A percentile compares a stretch with the other conserved stretches of the same genome.
These are phyloP conservation scores for Heliamphora ciliata DNA, from an alignment of 179 eudicot genomes.

Conservation along the genomic window DNA sequence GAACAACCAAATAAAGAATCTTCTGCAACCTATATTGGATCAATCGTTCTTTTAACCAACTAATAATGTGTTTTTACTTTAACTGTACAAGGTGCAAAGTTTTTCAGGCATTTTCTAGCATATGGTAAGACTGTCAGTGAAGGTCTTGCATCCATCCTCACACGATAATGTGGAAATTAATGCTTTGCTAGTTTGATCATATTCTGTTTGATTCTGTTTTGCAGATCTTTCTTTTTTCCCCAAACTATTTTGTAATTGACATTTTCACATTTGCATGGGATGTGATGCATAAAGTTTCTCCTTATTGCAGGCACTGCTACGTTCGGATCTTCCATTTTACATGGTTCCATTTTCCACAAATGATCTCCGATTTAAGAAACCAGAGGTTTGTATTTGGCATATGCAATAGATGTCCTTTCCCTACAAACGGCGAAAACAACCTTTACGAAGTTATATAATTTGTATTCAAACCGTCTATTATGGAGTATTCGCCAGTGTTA, in stretches of 20 bases:
- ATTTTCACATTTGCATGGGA: background rate
- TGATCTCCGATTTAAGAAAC: constrained; percentile 55
- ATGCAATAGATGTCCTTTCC: background rate
- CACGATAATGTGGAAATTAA: background rate
- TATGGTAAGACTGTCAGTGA: background rate
- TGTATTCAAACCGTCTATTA: background rate
- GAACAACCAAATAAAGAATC: background rate
- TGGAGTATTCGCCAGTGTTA: background rate
- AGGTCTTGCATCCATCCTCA: background rate
- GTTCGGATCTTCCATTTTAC: constrained; percentile 82
- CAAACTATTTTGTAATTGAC: background rate
- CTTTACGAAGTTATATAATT: background rate
- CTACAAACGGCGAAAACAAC: background rate
- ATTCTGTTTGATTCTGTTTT: background rate
- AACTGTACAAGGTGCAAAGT: background rate
- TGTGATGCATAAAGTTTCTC: background rate
- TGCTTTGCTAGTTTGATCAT: background rate
- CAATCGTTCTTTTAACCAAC: background rate
- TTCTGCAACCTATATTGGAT: background rate
- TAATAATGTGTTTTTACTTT: background rate
- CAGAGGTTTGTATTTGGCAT: constrained; percentile 57
- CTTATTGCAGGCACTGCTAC: constrained; percentile 63
- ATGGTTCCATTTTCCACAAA: constrained; percentile 70
- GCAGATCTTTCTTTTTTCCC: background rate
- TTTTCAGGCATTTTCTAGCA: background rate